These are phyloP conservation scores for Malassezia obtusa DNA, from an alignment of 1,284 basidiomycete genomes.

Conservation along the genomic window DNA sequence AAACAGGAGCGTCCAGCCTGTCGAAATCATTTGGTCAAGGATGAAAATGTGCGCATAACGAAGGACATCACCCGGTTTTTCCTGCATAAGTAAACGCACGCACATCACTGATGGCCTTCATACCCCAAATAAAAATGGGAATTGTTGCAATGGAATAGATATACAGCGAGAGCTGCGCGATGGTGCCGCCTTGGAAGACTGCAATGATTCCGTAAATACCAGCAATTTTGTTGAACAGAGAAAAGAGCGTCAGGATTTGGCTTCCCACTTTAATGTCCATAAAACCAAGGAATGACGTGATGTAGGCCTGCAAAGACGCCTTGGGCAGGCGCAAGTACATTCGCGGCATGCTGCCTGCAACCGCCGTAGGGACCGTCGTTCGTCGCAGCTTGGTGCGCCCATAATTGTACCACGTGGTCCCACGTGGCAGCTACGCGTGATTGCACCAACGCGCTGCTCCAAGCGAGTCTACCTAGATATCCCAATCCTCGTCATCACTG, in stretches of 20 bases:
- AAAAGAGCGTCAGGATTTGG: slow-evolving; percentile 44
- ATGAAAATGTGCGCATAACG: slow-evolving; percentile 87
- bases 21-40: slow-evolving; percentile 83
- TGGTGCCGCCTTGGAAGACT: slow-evolving; percentile 72
- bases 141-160: slow-evolving; percentile 80
- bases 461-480: slow-evolving; percentile 4
- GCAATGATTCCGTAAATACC: slow-evolving; percentile 93
- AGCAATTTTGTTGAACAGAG: slow-evolving; percentile 88
- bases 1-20: slow-evolving; percentile 82
- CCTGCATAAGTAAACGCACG: slow-evolving; percentile 46
- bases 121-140: slow-evolving; percentile 72
- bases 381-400: not conserved
- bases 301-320: slow-evolving; percentile 28
- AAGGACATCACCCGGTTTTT: slow-evolving; percentile 55
- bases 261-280: slow-evolving; percentile 45
- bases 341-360: slow-evolving; percentile 23
- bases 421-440: not conserved
- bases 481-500: slow-evolving; percentile 17
- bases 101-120: slow-evolving; percentile 66
- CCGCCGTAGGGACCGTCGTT: not conserved
- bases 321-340: slow-evolving; percentile 31
- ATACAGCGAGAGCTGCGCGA: slow-evolving; percentile 70
- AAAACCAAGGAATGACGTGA: slow-evolving; percentile 42
- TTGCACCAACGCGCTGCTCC: not conserved
- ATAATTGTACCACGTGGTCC: not conserved